Evolutionary conservation across 2,329 filamentous ascomycete species (phyloP), one percentile per base, ranked within the genome.

Genomic region (Sordariomycetes sp.): DNA sequence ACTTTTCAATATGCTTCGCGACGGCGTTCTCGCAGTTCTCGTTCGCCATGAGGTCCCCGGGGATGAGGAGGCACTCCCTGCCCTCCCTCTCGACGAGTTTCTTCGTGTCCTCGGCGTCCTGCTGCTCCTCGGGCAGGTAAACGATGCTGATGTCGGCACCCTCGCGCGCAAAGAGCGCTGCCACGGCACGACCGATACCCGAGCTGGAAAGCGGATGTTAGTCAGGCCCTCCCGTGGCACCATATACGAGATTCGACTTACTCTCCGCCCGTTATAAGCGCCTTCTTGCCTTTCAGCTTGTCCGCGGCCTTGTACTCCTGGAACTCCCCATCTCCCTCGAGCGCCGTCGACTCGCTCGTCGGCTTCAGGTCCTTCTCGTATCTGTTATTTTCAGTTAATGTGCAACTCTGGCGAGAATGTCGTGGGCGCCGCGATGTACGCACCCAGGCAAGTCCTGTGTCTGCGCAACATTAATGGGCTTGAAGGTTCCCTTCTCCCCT

Each of bases 91-190:
- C 83, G 1, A 92, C 87, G 48, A 79, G 72, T 66, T 78, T 79
- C 74, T 88, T 88, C 24, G 89, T 93, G 62, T 89, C 80, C 63
- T 87, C 77, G 0, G 89, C 89, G 64, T 93, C 90, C 53, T 82
- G 74, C 68, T 93, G 83, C 70, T 95, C 90, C 37, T 88, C 81
- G 0, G 86, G 83, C 0, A 91, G 77, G 65, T 94, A 90, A 3
- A 82, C 81, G 63, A 94, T 90, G 59, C 88, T 76, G 55, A 80
- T 82, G 61, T 88, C 83, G 16, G 88, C 88, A 6, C 89, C 90
- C 70, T 94, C 90, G 79, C 90, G 87, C 46, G 89, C 89, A 65
- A 87, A 94, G 0, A 94, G 76, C 18, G 93, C 79, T 1, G 89
- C 88, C 1, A 86, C 82, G 1, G 89, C 85, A 43, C 88, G 83